Evolutionary conservation across 2,329 filamentous ascomycete species (phyloP), one percentile per base, ranked within the genome.

Genomic region (Neonectria ditissima): DNA sequence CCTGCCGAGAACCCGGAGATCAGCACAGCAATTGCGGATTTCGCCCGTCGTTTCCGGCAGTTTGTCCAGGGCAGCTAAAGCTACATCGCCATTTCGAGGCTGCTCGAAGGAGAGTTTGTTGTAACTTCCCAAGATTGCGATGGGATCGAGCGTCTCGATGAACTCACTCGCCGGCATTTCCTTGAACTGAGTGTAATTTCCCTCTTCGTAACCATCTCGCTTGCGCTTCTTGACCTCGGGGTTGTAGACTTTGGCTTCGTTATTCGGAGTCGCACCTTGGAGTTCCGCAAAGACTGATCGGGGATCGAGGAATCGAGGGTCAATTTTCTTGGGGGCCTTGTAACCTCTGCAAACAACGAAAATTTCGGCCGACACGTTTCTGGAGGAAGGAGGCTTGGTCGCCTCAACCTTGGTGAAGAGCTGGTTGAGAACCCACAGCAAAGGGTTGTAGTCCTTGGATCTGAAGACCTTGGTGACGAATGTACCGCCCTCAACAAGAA

Each of bases 381-480:
- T 87, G 9, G 93, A 97, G 0, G 94, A 97, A 0, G 96, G 96
- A 4, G 96, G 96, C 80, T 99, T 99, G 5, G 96, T 99, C 52
- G 97, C 95, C 77, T 99, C 95, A 67, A 99, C 96, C 70, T 96
- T 97, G 51, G 87, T 86, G 82, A 99, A 99, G 1, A 99, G 86
- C 79, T 99, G 96, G 77, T 97, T 97, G 83, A 98, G 94, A 34
- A 98, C 94, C 96, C 96, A 99, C 52, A 98, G 86, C 48, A 99
- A 81, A 62, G 93, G 91, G 77, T 97, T 97, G 83, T 97, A 98
- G 77, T 99, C 95, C 77, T 97, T 98, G 34, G 93, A 97, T 67
- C 96, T 85, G 84, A 99, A 99, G 45, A 99, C 93, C 81, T 99
- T 99, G 59, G 95, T 98, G 47, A 98, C 94, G 69, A 98, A 98